phyloP scores from a whole-genome alignment of 768 basidiomycete genomes.

The Mrakia gelida region DNA sequence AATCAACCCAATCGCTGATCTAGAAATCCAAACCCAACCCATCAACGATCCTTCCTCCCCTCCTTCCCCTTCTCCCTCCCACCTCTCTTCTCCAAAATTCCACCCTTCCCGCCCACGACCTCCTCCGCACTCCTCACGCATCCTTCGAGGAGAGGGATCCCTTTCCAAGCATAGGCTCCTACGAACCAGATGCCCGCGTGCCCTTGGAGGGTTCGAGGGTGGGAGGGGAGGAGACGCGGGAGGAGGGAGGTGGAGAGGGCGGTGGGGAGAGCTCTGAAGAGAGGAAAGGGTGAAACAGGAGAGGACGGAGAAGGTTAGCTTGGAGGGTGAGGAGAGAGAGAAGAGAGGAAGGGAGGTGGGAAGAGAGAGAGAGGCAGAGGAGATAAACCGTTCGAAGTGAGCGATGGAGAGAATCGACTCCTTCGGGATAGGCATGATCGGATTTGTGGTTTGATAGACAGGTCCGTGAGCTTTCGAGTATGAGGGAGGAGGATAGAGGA shows the following conservation, averaged over 20 bases:
- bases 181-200: slow-evolving; percentile 63
- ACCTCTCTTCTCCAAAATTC: background rate
- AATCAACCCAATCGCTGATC: too few relatives aligned
- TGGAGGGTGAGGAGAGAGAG: background rate
- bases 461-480: slow-evolving; percentile 38
- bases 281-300: background rate
- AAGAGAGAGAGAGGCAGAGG: background rate
- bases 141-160: slow-evolving; percentile 73
- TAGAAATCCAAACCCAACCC: too few relatives aligned
- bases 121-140: slow-evolving; percentile 52
- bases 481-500: slow-evolving; percentile 42
- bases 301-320: background rate
- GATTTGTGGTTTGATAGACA: slow-evolving; percentile 72
- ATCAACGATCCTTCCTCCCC: background rate
- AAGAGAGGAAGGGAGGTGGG: background rate
- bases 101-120: slow-evolving; percentile 9
- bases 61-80: background rate
- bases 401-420: slow-evolving; percentile 56
- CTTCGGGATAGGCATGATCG: slow-evolving; percentile 54
- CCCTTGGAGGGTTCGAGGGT: slow-evolving; percentile 10
- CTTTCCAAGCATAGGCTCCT: slow-evolving; percentile 64
- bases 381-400: slow-evolving; percentile 61
- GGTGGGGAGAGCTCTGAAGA: slow-evolving; percentile 37
- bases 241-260: slow-evolving; percentile 1
- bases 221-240: slow-evolving; percentile 5